Percentiles rank a stretch among this genome's conserved stretches.
These are phyloP conservation scores for Dothistroma pini DNA, from an alignment of 2,329 filamentous ascomycete species.

Conservation along the genomic window DNA sequence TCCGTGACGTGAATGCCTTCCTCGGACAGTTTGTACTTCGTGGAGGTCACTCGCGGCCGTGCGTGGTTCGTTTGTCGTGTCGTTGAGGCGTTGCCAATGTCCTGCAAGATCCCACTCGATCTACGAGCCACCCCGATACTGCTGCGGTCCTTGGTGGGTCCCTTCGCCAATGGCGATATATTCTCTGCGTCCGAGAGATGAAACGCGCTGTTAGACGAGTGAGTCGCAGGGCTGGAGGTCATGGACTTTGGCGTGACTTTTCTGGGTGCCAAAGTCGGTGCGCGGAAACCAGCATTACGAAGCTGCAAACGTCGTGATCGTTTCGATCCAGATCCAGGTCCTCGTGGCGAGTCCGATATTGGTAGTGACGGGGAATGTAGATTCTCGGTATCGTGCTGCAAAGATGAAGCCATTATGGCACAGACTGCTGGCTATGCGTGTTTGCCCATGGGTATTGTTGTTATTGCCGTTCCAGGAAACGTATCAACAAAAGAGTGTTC, in stretches of 20 bases:
- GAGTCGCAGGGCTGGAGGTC: slow-evolving; percentile 22
- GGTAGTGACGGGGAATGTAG: background rate
- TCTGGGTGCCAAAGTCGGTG: slow-evolving; percentile 27
- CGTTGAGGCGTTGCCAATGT: slow-evolving; percentile 27
- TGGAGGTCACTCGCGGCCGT: slow-evolving; percentile 18
- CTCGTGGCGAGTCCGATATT: background rate
- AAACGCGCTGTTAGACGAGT: slow-evolving; percentile 18
- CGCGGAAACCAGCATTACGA: slow-evolving; percentile 36
- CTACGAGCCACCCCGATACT: slow-evolving; percentile 22
- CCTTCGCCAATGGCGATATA: slow-evolving; percentile 20
- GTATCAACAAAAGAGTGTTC: background rate
- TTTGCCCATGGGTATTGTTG: background rate
- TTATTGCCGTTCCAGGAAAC: background rate
- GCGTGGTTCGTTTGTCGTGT: slow-evolving; percentile 20
- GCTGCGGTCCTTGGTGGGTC: slow-evolving; percentile 11
- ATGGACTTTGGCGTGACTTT: slow-evolving; percentile 32
- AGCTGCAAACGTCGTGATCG: slow-evolving; percentile 33
- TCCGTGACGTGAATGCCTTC: slow-evolving; percentile 18
- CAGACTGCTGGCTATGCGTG: background rate
- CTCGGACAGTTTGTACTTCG: slow-evolving; percentile 17
- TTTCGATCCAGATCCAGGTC: slow-evolving; percentile 12
- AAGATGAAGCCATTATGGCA: background rate
- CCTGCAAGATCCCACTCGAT: slow-evolving; percentile 29
- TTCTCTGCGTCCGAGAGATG: slow-evolving; percentile 24
- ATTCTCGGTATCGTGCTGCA: background rate